Percentiles rank a stretch among this genome's conserved stretches.
phyloP scores from a whole-genome alignment of 768 basidiomycete genomes.

The Boletus edulis region DNA sequence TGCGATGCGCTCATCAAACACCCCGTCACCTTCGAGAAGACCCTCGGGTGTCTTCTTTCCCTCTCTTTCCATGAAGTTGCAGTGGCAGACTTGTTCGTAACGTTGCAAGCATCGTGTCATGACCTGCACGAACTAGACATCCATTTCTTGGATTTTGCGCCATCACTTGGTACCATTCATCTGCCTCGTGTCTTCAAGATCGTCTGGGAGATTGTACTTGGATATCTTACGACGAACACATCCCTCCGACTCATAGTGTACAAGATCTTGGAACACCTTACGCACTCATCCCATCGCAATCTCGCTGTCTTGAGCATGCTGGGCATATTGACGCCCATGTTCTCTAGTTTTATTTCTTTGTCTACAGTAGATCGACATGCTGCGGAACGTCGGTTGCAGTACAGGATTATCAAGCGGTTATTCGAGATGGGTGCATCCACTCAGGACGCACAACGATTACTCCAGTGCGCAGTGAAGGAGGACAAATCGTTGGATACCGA shows the following conservation, averaged over 20 bases:
- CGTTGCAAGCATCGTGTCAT: constrained; percentile 35
- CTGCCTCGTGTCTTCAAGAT: constrained; percentile 62
- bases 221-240: constrained; percentile 32
- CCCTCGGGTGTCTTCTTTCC: constrained; percentile 65
- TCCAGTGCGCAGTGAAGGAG: constrained; percentile 52
- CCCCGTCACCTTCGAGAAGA: constrained; percentile 46
- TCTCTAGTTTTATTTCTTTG: constrained; percentile 32
- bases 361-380: constrained; percentile 15
- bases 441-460: constrained; percentile 58
- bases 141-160: constrained; percentile 39
- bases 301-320: constrained; percentile 62
- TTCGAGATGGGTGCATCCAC: constrained; percentile 75
- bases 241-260: constrained; percentile 52
- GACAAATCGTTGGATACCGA: constrained; percentile 57
- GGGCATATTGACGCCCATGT: constrained; percentile 50
- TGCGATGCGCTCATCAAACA: constrained; percentile 51
- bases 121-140: constrained; percentile 42
- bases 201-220: constrained; percentile 50
- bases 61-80: constrained; percentile 67
- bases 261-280: constrained; percentile 63
- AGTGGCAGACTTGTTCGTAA: constrained; percentile 51
- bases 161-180: constrained; percentile 47
- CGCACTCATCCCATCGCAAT: constrained; percentile 63
- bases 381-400: constrained; percentile 51
- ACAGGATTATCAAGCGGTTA: constrained; percentile 63